phyloP scores from a whole-genome alignment of 352 stramenopile species.

The Pythium vanterpoolii region DNA sequence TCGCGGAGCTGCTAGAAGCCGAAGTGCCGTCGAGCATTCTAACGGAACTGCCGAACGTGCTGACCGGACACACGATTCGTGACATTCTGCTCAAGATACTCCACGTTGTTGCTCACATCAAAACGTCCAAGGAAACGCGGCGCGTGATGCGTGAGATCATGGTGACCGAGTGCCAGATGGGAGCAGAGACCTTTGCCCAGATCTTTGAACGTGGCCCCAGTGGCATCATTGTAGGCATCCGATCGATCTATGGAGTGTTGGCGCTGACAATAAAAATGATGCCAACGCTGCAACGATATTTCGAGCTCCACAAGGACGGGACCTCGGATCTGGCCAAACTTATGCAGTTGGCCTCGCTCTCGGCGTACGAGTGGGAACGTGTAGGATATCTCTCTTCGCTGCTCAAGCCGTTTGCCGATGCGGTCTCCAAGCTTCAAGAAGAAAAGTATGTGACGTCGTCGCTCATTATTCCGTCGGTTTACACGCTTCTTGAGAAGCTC shows the following conservation, averaged over 20 bases:
- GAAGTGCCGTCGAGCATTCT: slow-evolving; percentile 39
- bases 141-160: slow-evolving; percentile 43
- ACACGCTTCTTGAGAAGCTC: slow-evolving; percentile 64
- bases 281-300: slow-evolving; percentile 55
- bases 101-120: slow-evolving; percentile 65
- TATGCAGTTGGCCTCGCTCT: slow-evolving; percentile 61
- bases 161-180: slow-evolving; percentile 47
- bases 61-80: slow-evolving; percentile 63
- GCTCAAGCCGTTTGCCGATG: slow-evolving; percentile 66
- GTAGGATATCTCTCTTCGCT: slow-evolving; percentile 56
- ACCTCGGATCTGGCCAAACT: slow-evolving; percentile 67
- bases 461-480: slow-evolving; percentile 65
- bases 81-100: slow-evolving; percentile 67
- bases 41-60: slow-evolving; percentile 50
- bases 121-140: slow-evolving; percentile 45
- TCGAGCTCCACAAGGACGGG: slow-evolving; percentile 53
- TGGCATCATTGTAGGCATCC: slow-evolving; percentile 37
- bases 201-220: slow-evolving; percentile 44
- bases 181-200: slow-evolving; percentile 32
- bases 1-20: not conserved
- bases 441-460: slow-evolving; percentile 62
- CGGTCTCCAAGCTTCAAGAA: slow-evolving; percentile 50
- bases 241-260: slow-evolving; percentile 49
- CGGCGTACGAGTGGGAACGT: slow-evolving; percentile 65
- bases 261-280: slow-evolving; percentile 50